These are phyloP conservation scores for Colletotrichum siamense DNA, from an alignment of 2,329 filamentous ascomycete genomes.

Conservation along the genomic window DNA sequence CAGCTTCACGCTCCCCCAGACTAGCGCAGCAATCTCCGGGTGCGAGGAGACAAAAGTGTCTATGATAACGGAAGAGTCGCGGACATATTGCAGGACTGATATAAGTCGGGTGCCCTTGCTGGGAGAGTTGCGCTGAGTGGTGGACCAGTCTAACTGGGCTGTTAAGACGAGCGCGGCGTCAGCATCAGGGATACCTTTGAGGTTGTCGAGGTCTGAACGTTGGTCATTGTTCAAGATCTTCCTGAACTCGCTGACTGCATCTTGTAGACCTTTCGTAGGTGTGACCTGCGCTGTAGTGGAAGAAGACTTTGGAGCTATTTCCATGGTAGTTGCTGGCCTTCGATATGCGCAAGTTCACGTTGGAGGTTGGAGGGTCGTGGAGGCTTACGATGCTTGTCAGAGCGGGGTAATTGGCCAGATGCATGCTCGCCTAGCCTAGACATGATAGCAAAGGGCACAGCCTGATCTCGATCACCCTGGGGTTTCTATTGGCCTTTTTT, in stretches of 20 bases:
- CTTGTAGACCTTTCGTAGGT: background rate
- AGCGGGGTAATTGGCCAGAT: background rate
- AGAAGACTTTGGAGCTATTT: background rate
- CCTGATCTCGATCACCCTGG: background rate
- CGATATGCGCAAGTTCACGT: background rate
- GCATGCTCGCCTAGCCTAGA: background rate
- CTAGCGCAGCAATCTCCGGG: background rate
- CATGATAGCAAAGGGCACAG: background rate
- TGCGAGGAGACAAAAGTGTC: background rate
- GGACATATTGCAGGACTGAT: background rate
- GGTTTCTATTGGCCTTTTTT: accelerated
- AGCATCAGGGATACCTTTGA: background rate
- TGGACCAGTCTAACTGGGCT: background rate
- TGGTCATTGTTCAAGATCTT: background rate
- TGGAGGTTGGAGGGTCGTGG: background rate
- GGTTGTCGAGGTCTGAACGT: background rate
- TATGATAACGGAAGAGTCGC: background rate
- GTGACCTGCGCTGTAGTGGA: background rate
- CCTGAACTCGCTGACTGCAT: background rate
- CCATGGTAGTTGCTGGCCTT: background rate
- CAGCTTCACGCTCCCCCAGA: background rate
- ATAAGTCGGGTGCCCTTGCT: background rate
- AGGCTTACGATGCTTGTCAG: background rate
- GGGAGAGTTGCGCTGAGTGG: background rate
- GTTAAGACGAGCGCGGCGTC: background rate